Evolutionary conservation across 2,329 filamentous ascomycete species (phyloP).

Genomic region (Macrophomina pseudophaseolina): DNA sequence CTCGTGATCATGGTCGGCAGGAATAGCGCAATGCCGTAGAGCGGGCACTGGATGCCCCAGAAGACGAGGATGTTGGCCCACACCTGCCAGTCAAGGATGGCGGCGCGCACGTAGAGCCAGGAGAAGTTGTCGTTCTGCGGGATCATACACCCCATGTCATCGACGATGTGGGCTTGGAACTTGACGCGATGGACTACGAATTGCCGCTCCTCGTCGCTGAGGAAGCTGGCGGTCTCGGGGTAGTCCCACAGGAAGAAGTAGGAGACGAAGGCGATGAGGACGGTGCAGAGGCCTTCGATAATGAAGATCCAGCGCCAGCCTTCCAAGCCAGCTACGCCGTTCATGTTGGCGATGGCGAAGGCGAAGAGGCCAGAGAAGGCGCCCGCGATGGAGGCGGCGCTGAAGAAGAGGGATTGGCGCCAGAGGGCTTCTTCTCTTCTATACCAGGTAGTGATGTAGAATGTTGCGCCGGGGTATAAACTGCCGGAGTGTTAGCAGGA

Average conservation of each 20-base stretch:
- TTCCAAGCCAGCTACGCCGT: slow-evolving; percentile 52
- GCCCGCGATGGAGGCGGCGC: slow-evolving; percentile 57
- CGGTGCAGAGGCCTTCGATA: slow-evolving; percentile 28
- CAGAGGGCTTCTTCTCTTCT: slow-evolving; percentile 61
- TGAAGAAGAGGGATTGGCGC: slow-evolving; percentile 57
- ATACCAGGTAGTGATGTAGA: slow-evolving; percentile 66
- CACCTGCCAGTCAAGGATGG: slow-evolving; percentile 14
- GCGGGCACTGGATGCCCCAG: slow-evolving; percentile 16
- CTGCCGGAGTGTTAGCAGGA: slow-evolving; percentile 12
- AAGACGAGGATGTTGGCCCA: slow-evolving; percentile 11
- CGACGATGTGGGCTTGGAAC: background rate
- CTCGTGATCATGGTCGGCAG: slow-evolving; percentile 29
- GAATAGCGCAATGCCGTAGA: slow-evolving; percentile 47
- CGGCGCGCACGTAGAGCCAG: slow-evolving; percentile 10
- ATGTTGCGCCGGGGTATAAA: slow-evolving; percentile 43
- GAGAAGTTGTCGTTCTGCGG: slow-evolving; percentile 6
- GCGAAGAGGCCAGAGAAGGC: slow-evolving; percentile 64
- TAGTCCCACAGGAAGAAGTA: slow-evolving; percentile 65
- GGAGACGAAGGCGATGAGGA: slow-evolving; percentile 24
- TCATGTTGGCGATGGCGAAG: slow-evolving; percentile 61
- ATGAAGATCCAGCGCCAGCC: slow-evolving; percentile 39
- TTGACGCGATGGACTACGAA: slow-evolving; percentile 33
- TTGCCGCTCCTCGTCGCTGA: slow-evolving; percentile 36
- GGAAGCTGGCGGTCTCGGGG: slow-evolving; percentile 42
- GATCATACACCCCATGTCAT: slow-evolving; percentile 26